Conservation (phyloP, 192 early-diverging fungal species). For the Piromyces finnis region DNA sequence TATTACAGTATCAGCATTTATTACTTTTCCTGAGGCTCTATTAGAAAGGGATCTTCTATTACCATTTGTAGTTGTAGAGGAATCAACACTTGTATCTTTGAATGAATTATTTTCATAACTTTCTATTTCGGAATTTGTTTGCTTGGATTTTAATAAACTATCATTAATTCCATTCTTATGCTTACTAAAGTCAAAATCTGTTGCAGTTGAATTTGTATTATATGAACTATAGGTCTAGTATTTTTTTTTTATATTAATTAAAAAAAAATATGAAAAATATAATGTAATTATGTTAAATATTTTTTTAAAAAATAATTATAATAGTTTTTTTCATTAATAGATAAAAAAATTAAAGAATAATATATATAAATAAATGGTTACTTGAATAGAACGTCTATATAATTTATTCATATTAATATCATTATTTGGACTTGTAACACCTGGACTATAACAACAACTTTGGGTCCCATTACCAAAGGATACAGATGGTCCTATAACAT, state of each 20-base stretch:
- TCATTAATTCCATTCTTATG: neutral
- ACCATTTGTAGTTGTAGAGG: too few relatives aligned
- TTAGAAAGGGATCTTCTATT: neutral
- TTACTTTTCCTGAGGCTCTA: neutral
- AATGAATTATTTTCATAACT: neutral
- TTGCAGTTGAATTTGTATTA: neutral
- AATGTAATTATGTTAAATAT: too few relatives aligned
- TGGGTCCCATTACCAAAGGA: neutral
- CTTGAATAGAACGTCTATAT: neutral
- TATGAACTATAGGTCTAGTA: too few relatives aligned
- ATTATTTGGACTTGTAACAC: neutral
- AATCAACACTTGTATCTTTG: neutral
- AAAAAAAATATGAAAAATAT: too few relatives aligned
- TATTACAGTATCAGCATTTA: neutral
- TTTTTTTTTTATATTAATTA: too few relatives aligned
- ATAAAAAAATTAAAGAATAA: too few relatives aligned
- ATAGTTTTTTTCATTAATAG: too few relatives aligned
- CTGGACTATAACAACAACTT: neutral
- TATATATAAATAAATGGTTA: neutral
- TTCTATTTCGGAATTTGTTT: neutral
- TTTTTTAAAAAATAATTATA: too few relatives aligned
- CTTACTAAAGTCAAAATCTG: neutral
- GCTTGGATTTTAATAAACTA: neutral
- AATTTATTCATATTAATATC: neutral
- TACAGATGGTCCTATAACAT: neutral